These are phyloP conservation scores for Albophoma yamanashiensis DNA, from an alignment of 2,329 filamentous ascomycete genomes.

Conservation along the genomic window DNA sequence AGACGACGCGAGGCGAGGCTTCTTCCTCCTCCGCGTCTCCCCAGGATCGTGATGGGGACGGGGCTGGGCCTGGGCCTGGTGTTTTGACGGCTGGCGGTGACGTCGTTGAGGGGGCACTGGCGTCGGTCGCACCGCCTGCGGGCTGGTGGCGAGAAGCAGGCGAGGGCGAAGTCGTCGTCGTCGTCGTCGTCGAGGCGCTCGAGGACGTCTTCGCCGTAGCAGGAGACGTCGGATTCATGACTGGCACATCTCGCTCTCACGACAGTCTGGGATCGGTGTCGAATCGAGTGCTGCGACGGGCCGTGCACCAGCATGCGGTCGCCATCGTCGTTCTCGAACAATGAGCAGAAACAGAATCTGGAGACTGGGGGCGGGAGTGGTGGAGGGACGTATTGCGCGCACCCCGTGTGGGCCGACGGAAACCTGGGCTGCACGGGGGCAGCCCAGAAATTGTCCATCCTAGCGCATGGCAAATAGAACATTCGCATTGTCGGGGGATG, in stretches of 20 bases:
- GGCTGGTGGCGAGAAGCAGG: not conserved
- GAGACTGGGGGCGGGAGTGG: not conserved
- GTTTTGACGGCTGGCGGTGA: not conserved
- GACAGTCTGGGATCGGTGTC: not conserved
- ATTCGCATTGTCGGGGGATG: not conserved
- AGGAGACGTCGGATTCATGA: not conserved
- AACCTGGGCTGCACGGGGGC: not conserved
- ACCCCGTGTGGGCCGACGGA: not conserved
- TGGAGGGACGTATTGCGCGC: not conserved
- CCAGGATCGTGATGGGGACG: not conserved
- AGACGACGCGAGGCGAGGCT: conserved; percentile 20
- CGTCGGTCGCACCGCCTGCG: not conserved
- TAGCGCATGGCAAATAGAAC: not conserved
- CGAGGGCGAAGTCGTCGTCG: not conserved
- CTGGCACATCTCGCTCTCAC: not conserved
- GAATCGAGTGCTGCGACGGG: not conserved
- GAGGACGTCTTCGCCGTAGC: not conserved
- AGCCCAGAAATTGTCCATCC: not conserved
- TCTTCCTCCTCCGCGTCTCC: conserved; percentile 1
- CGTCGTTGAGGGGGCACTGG: not conserved
- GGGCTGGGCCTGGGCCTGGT: not conserved
- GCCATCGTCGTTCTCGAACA: not conserved
- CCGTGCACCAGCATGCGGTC: not conserved
- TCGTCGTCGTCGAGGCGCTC: not conserved
- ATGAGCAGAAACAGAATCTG: not conserved